Evolutionary conservation across 2,329 filamentous ascomycete genomes (phyloP), one percentile per base, ranked within the genome.

Genomic region (Capronia americana): DNA sequence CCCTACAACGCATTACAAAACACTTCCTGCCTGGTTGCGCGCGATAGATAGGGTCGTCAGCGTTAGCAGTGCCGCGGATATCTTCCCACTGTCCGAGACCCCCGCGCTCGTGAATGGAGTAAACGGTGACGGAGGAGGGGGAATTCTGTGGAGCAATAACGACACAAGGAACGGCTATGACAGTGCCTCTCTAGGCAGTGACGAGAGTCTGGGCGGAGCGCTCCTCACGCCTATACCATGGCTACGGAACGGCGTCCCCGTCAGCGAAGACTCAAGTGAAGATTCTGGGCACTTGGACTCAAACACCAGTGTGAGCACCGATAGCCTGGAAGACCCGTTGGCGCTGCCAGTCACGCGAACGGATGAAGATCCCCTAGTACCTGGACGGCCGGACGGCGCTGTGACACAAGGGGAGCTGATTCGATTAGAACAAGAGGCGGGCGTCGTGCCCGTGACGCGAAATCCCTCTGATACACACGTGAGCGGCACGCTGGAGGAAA

Each of bases 141-240:
- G 74, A 2, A 69, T 71, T 24, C 61, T 73, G 14, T 69, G n/a
- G 82, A 85, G 46, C 77, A 77, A 69, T 73, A 64, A 44, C 46
- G 68, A 70, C 17, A 65, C 46, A 5, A 65, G 71, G 2, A 72
- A 73, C 38, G 71, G 71, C 10, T 71, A 70, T 54, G 69, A 73
- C 61, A 66, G 63, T 46, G 66, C 64, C 59, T 71, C 79, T 0
- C 81, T 94, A 6, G 93, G 92, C 1, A 92, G 91, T 57, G 94
- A 98, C 73, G 94, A 97, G 76, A 90, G 90, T 12, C 82, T 98
- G 1, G 94, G 94, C 24, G 95, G 95, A 6, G 95, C 95, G 0
- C 83, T 97, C 20, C 83, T 99, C 57, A 98, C 94, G 0, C 95
- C 94, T 0, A 98, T 99, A 64, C 92, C 93, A 0, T 99, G 95